Evolutionary conservation across 2,329 filamentous ascomycete species (phyloP), one percentile per base, ranked within the genome.

Genomic region (Claviceps pazoutovae): DNA sequence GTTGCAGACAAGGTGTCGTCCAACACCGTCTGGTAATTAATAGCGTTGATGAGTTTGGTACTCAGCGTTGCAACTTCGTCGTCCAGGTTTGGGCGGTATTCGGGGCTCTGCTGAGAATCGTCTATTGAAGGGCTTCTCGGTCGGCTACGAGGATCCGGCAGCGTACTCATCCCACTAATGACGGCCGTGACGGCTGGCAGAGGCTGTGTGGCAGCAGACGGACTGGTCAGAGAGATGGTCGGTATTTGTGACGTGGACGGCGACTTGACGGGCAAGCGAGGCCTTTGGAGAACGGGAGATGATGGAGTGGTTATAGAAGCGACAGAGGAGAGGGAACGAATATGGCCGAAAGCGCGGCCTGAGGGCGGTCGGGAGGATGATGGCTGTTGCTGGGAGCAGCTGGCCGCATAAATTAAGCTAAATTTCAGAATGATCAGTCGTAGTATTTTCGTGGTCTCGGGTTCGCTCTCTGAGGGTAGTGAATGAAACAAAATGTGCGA

Each of bases 11-110:
- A 74, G 11, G 82, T 86, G 66, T 98, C 93, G 67, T 97, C 93
- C 45, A 98, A 77, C 21, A 79, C 83, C 7, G 90, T 96, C 68
- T 96, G 90, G 66, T 95, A 86, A 65, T 98, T 98, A 69, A 98
- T 96, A 45, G 93, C 91, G 63, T 93, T 91, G 60, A 98, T 91
- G 56, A 98, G 81, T 68, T 98, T 98, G 48, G 89, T 91, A 69
- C 89, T 97, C 36, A 98, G 74, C 6, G 87, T 82, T 7, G 91
- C 87, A 30, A 98, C 88, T 68, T 97, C 93, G 53, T 78, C 72
- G 57, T 75, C 75, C 21, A 82, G 68, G 52, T 80, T 79, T 5
- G 77, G 75, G 55, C 80, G 76, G 45, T 72, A 74, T 6, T 62
- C 60, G 1, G 68, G 64, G 44, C 60, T 61, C 42, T 61, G 54